A percentile compares a stretch with the other conserved stretches of the same genome.
These are phyloP conservation scores for Populus alba DNA, from an alignment of 345 rosid genomes.

Conservation along the genomic window DNA sequence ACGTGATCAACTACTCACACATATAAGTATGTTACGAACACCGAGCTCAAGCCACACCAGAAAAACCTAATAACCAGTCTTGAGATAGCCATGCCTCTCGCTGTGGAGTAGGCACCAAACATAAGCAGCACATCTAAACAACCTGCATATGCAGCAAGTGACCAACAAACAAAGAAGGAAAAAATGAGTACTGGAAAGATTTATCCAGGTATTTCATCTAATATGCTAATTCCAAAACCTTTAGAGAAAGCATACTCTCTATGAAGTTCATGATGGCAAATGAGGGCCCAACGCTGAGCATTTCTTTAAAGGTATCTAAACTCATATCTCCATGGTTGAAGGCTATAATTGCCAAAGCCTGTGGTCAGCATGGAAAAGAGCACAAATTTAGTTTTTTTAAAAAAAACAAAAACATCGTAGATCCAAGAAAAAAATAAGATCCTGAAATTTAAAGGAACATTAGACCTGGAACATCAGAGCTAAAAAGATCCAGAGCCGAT, in stretches of 20 bases:
- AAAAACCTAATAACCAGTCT: slow-evolving; percentile 82
- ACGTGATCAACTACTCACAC: slow-evolving; percentile 47
- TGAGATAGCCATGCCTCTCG: slow-evolving; percentile 98
- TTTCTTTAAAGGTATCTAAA: slow-evolving; percentile 63
- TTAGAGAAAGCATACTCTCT: slow-evolving; percentile 53
- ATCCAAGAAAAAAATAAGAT: not conserved
- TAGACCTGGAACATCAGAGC: slow-evolving; percentile 89
- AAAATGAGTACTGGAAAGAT: not conserved
- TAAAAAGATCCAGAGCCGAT: slow-evolving; percentile 95
- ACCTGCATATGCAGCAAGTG: slow-evolving; percentile 44
- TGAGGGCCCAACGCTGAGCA: slow-evolving; percentile 85
- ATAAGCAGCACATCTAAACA: slow-evolving; percentile 83
- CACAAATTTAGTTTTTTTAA: not conserved
- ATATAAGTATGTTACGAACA: slow-evolving; percentile 62
- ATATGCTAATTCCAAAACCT: slow-evolving; percentile 13
- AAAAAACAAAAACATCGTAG: not conserved
- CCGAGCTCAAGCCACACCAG: slow-evolving; percentile 80
- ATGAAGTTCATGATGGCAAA: slow-evolving; percentile 84
- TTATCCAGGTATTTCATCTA: not conserved
- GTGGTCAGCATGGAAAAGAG: slow-evolving; percentile 22
- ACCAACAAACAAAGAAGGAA: slow-evolving; percentile 7
- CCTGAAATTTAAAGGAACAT: slow-evolving; percentile 9
- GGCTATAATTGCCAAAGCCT: slow-evolving; percentile 87
- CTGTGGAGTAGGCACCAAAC: slow-evolving; percentile 86
- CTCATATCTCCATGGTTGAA: slow-evolving; percentile 57